Evolutionary conservation across 805 yeast genomes (phyloP), one percentile per base, ranked within the genome.

Genomic region (Lipomyces yamanashiensis): DNA sequence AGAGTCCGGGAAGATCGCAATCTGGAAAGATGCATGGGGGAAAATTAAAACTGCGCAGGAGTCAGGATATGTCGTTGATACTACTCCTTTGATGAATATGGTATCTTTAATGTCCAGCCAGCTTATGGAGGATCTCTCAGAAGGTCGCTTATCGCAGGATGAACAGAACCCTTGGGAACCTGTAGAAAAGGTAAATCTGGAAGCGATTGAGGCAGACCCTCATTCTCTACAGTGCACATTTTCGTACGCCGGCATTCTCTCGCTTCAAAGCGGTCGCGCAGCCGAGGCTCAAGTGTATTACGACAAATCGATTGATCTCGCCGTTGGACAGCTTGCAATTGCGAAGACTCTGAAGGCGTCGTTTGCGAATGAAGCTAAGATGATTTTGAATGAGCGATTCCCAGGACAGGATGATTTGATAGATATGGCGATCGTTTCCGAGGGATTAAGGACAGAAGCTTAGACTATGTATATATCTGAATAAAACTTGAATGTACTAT

Each of bases 141-240:
- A 39, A 4, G 56, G 44, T 3, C 21, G n/a, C 21, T 5, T 37
- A 1, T 21, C 54, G 28, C 54, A 50, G 23, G 39, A 50, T 10
- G 48, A 53, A 19, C 21, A 53, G 12, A 9, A 37, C 21, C 13
- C n/a, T 23, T 40, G 48, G 56, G 39, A 13, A 8, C 21, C 34
- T 4, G 19, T 53, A 8, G 48, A 40, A 15, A 17, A 15, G n/a
- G 37, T 53, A 1, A 40, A 39, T 13, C 19, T 10, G 13, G 56
- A 53, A 21, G 56, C 56, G 9, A 13, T 40, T 1, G 48, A 39
- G n/a, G 56, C 44, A 7, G 56, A 53, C 41, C 56, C 56, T 13
- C 48, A 53, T 40, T 53, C 56, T 21, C 28, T 40, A 23, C 56
- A 53, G n/a, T 39, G 48, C 12, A 17, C 34, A 15, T 40, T 53